Base-by-base conservation (phyloP, 108 stramenopile species). In the Schizochytrium sp. region DNA sequence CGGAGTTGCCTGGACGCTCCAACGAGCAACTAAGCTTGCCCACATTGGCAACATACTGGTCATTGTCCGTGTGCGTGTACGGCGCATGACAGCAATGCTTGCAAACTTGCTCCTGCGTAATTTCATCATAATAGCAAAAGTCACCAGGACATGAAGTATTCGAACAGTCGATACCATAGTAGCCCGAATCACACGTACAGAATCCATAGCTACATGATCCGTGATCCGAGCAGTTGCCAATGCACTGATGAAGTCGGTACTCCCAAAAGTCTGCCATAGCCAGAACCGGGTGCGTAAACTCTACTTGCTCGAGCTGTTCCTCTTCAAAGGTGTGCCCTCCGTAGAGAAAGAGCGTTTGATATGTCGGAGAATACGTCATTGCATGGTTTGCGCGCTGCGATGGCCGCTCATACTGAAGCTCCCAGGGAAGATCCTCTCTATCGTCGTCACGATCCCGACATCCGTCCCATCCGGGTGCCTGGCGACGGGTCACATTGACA, bases 381-480 rank as follows among this genome's bases (percentile, higher is more conserved):
- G 92, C 89, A 87, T 95, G 95, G 55, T 92, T 91, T 23, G 90
- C 90, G 18, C 96, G 88, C 10, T 95, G 94, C 5, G 93, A 72
- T 19, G 96, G 96, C 83, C 87, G 83, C 45, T 88, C 88, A 93
- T 94, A 97, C 87, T 92, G 90, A 5, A 94, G 90, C 12, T 51
- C 34, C 60, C 59, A 10, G 16, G 87, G 44, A 12, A 94, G 90
- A 63, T 93, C 93, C 16, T 19, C 47, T 6, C 90, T 47, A 5
- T 88, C 91, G 58, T 95, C 94, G 28, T 23, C 88, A 51, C 91
- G 72, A 60, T 96, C 95, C 10, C 95, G 88, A 72, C 96, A 97
- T 29, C 96, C 96, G 90, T 97, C 96, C 96, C 96, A 97, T 28
- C 96, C 96, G 8, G 93, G 94, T 5, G 94, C 90, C 43, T 91